Base-by-base conservation (phyloP, 768 basidiomycete genomes). In the Gymnopilus junonius region DNA sequence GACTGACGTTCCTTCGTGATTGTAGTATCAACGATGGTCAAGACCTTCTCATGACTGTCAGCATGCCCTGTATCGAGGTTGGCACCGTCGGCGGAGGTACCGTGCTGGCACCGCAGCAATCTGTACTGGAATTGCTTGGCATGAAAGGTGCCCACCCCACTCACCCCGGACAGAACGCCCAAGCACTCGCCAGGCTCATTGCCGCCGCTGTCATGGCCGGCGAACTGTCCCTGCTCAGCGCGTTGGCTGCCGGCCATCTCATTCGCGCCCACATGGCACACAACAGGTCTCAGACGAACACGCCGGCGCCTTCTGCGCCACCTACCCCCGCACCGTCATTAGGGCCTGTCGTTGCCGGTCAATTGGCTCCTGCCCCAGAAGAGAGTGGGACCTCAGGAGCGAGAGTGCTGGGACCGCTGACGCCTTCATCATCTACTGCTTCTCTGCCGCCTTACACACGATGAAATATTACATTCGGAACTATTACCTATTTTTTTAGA, bases 61-160 rank as follows among this genome's bases (percentile, higher is more conserved):
- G 95, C 8, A 99, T 99, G 97, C 97, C 97, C n/a, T 97, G 91
- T 31, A 95, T 99, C 74, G 97, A 99, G 78, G 97, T 99, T 27
- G 97, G 97, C 40, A 99, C 97, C 42, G 90, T 99, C 57, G 97
- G 97, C 37, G 97, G 97, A 39, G 97, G 97, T 34, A 98, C 97
- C 1, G 86, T 97, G 35, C 90, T 99, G 53, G 86, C 83, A 7
- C 97, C 97, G 0, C 97, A 99, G 75, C 85, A 87, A 48, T 87
- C 93, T 8, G 90, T 99, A 55, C 87, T 99, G 63, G 93, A 97
- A 51, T 89, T 99, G 91, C 90, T 99, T 55, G 97, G 96, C 35
- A 79, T 99, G 72, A 88, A 85, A 62, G 97, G 97, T 58, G 92
- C 97, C 0, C 93, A 99, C 77, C 83, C 88, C 0, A 90, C 91